Evolutionary conservation across 352 stramenopile genomes (phyloP).

Genomic region (Phytopythium mirpurense): DNA sequence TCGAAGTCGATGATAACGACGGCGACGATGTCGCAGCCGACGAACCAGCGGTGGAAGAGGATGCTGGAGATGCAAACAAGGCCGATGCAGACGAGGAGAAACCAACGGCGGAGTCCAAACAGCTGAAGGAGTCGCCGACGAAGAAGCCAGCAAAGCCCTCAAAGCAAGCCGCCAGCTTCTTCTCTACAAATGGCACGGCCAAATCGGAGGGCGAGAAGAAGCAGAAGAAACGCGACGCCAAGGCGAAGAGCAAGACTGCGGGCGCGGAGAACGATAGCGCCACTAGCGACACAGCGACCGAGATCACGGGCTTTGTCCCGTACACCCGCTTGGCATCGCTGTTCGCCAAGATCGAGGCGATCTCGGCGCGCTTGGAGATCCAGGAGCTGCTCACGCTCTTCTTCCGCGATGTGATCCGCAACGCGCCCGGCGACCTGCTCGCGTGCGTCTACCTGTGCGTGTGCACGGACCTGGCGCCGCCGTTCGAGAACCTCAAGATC

Average conservation of each 20-base stretch:
- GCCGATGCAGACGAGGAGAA: constrained; percentile 7
- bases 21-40: background rate
- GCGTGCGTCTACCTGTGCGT: constrained; percentile 90
- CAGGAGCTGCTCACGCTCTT: constrained; percentile 85
- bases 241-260: constrained; percentile 7
- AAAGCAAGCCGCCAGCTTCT: constrained; percentile 19
- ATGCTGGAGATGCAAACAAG: background rate
- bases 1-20: constrained; percentile 7
- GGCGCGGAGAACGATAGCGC: constrained; percentile 6
- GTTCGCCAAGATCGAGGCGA: constrained; percentile 75
- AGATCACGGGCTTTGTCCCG: constrained; percentile 12
- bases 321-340: constrained; percentile 64
- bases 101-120: constrained; percentile 15
- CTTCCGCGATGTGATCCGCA: constrained; percentile 73
- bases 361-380: constrained; percentile 72
- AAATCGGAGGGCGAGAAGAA: constrained; percentile 6
- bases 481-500: constrained; percentile 97
- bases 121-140: no score
- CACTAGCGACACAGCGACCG: constrained; percentile 4
- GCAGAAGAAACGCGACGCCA: background rate
- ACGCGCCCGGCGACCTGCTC: constrained; percentile 79
- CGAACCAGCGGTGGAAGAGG: constrained; percentile 5
- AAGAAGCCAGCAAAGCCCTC: constrained; percentile 10
- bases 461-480: constrained; percentile 91
- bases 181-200: constrained; percentile 12